These are phyloP conservation scores for Plasmodium cynomolgi DNA, from an alignment of 169 alveolate species.

Conservation along the genomic window DNA sequence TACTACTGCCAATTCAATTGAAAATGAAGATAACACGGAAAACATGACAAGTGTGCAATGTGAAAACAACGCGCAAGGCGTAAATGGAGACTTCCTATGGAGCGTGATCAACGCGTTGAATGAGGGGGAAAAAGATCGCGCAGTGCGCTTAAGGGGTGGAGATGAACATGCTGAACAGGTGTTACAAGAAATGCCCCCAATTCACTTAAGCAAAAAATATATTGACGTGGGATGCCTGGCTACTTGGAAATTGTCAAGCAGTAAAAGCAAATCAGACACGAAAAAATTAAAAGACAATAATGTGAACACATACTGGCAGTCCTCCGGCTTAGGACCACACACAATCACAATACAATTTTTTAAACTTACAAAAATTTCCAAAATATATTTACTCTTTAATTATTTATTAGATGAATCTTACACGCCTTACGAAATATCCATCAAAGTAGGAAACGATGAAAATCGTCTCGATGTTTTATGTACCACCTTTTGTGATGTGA, in stretches of 20 bases:
- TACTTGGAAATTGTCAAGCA: slow-evolving; percentile 71
- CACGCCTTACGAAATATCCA: slow-evolving; percentile 87
- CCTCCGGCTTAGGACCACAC: slow-evolving; percentile 89
- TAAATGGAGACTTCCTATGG: neutral
- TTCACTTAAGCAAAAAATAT: slow-evolving; percentile 60
- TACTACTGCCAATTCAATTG: neutral
- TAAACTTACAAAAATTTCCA: slow-evolving; percentile 81
- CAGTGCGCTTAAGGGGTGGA: neutral
- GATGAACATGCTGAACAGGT: neutral
- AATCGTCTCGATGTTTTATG: slow-evolving; percentile 77
- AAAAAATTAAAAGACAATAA: slow-evolving; percentile 87
- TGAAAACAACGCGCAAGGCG: neutral
- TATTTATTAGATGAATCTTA: slow-evolving; percentile 88
- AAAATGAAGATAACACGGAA: neutral
- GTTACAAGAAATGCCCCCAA: slow-evolving; percentile 25
- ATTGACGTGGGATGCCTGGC: slow-evolving; percentile 64
- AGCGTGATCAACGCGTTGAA: slow-evolving; percentile 13
- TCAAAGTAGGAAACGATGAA: slow-evolving; percentile 86
- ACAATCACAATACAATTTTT: slow-evolving; percentile 87
- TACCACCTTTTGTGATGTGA: slow-evolving; percentile 74
- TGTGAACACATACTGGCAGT: slow-evolving; percentile 90
- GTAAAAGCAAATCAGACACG: slow-evolving; percentile 76
- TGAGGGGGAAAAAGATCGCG: neutral
- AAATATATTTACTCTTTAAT: slow-evolving; percentile 86
- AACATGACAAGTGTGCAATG: neutral